Conservation (phyloP, 257 asterid genomes). For the Ilex asprella region DNA sequence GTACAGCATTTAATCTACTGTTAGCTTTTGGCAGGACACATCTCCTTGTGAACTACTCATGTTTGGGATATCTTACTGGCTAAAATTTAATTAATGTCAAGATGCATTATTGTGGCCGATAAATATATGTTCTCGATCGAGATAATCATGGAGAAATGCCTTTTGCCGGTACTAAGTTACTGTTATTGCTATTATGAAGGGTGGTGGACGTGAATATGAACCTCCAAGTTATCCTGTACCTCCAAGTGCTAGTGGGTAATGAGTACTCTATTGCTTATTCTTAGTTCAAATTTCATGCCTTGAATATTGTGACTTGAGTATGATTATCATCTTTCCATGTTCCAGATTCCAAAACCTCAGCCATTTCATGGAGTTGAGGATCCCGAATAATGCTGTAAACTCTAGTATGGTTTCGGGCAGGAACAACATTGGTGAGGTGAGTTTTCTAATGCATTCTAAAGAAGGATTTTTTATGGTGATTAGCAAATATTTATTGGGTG, state of each 20-base stretch:
- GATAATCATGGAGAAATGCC: background rate
- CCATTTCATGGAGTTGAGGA: slow-evolving; percentile 27
- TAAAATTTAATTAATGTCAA: too few species aligned
- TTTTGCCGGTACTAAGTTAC: background rate
- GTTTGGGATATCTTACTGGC: too few species aligned
- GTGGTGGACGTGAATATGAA: slow-evolving; percentile 45
- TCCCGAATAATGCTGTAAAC: slow-evolving; percentile 20
- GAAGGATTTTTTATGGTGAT: too few species aligned
- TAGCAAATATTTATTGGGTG: too few species aligned
- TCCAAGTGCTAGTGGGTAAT: slow-evolving; percentile 54
- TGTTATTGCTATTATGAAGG: slow-evolving; percentile 33
- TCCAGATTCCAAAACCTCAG: slow-evolving; percentile 41
- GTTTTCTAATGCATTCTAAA: slow-evolving; percentile 6
- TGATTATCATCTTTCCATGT: slow-evolving; percentile 5
- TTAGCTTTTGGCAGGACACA: too few species aligned
- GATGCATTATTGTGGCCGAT: too few species aligned
- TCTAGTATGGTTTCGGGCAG: slow-evolving; percentile 38
- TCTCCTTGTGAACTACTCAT: too few species aligned
- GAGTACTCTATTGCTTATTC: background rate
- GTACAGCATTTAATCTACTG: too few species aligned
- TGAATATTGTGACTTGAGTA: background rate
- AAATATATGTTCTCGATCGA: background rate
- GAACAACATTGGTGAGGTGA: slow-evolving; percentile 45
- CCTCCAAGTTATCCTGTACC: slow-evolving; percentile 46
- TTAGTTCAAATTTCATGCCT: background rate